Conservation (phyloP, 2,329 filamentous ascomycete genomes). For the Hypoxylon sp. region DNA sequence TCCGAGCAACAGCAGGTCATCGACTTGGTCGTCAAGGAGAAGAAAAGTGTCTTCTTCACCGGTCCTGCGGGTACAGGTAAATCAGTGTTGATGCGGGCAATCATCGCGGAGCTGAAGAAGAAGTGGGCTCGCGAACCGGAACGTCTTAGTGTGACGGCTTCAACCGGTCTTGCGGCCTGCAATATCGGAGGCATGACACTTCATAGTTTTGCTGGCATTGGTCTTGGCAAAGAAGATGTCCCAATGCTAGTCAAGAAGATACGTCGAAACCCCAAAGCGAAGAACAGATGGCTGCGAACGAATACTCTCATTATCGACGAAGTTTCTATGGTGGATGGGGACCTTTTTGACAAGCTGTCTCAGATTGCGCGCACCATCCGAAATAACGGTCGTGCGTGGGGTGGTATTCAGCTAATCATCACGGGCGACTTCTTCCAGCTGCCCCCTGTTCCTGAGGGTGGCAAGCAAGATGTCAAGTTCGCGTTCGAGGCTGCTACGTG, state of each 20-base stretch:
- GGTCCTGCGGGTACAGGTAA: constrained; percentile 97
- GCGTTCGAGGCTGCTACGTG: constrained; percentile 93
- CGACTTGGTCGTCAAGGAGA: constrained; percentile 81
- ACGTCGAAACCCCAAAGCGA: constrained; percentile 86
- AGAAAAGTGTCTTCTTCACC: constrained; percentile 96
- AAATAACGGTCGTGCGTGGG: constrained; percentile 93
- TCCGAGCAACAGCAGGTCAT: constrained; percentile 88
- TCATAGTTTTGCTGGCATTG: constrained; percentile 96
- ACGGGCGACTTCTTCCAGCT: constrained; percentile 99
- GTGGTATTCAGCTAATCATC: constrained; percentile 94
- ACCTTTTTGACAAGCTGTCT: constrained; percentile 95
- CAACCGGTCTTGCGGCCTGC: constrained; percentile 93
- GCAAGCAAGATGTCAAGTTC: constrained; percentile 78
- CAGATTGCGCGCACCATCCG: constrained; percentile 85
- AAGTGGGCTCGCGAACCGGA: constrained; percentile 84
- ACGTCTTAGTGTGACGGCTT: constrained; percentile 91
- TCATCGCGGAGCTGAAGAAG: constrained; percentile 82
- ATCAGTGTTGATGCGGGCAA: constrained; percentile 90
- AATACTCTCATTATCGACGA: constrained; percentile 93
- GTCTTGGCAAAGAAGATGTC: constrained; percentile 89
- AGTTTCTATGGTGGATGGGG: constrained; percentile 98
- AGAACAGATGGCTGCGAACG: constrained; percentile 87
- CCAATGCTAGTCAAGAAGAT: constrained; percentile 89
- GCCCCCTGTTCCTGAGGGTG: constrained; percentile 87
- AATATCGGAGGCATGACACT: constrained; percentile 96